Evolutionary conservation across 1,139 yeast genomes (phyloP), one percentile per base, ranked within the genome.

Genomic region (Nakaseomyces uthaithaninus): DNA sequence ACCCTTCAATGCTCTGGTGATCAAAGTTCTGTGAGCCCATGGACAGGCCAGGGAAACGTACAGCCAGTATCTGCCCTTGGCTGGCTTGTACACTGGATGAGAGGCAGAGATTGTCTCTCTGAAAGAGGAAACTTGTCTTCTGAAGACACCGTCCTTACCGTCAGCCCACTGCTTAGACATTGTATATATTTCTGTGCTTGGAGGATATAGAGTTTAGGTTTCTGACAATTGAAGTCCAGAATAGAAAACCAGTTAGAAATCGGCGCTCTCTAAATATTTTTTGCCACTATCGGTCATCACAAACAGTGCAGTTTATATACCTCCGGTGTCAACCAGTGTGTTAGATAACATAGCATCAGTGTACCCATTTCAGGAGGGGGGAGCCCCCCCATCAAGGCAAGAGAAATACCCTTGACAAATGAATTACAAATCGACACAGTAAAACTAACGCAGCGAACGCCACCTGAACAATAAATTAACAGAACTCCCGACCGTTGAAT

Each of bases 31-130:
- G 58, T 86, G 95, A 1, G 97, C 97, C 76, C 95, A 89, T 3
- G 97, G 97, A 64, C 97, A 89, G 1, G 95, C 95, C 40, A 69
- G 67, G 1, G 93, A 80, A 16, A 87, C 94, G 54, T 85, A 89
- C 45, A 89, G 72, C 64, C 89, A 95, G 60, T 89, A 89, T 53
- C 97, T 72, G 46, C 75, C 76, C 38, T 73, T 71, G 55, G 85
- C 96, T 0, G 95, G 83, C 14, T 71, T 64, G 34, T 82, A 72
- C 10, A 79, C 79, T 1, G 79, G 74, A 38, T 73, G 73, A 2
- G 68, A 48, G 1, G 49, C 37, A 1, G 85, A 74, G 45, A 87
- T 77, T 23, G 62, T 62, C 53, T 80, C 74, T 57, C 94, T 71
- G 63, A 77, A 78, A 11, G 63, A 47, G 26, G 63, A 58, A 4